Conservation (phyloP, 805 yeast genomes). For the Candida golubevii region DNA sequence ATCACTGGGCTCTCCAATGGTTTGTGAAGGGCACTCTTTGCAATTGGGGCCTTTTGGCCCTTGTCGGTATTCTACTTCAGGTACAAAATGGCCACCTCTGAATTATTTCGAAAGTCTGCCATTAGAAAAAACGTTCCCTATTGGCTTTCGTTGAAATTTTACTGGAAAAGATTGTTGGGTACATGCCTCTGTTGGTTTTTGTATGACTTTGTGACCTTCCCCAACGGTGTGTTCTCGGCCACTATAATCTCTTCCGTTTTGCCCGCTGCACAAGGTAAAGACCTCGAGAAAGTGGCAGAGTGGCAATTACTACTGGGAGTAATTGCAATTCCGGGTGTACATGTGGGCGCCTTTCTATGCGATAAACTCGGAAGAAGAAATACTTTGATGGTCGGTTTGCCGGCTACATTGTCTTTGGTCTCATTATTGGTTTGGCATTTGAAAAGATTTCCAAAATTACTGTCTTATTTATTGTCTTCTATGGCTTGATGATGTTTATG, state of each 20-base stretch:
- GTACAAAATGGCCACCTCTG: conserved; percentile 62
- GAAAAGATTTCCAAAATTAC: conserved; percentile 52
- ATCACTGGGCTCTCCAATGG: conserved; percentile 49
- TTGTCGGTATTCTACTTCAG: conserved; percentile 68
- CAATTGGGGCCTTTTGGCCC: conserved; percentile 66
- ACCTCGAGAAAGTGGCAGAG: conserved; percentile 58
- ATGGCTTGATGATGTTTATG: conserved; percentile 64
- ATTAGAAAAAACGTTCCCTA: conserved; percentile 51
- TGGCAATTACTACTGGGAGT: conserved; percentile 66
- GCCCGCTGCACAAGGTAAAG: conserved; percentile 22
- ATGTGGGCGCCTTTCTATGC: conserved; percentile 62
- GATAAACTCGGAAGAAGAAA: conserved; percentile 68
- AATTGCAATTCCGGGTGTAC: conserved; percentile 69
- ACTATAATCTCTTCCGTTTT: conserved; percentile 55
- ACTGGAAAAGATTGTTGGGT: conserved; percentile 66
- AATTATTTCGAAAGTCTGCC: conserved; percentile 59
- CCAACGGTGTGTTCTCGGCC: conserved; percentile 67
- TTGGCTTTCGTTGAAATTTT: conserved; percentile 55
- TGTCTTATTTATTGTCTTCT: conserved; percentile 64
- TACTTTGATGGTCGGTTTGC: conserved; percentile 62
- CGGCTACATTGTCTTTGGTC: conserved; percentile 69
- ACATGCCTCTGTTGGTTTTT: conserved; percentile 76
- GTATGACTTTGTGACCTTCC: conserved; percentile 77
- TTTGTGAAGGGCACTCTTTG: conserved; percentile 68
- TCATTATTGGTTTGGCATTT: conserved; percentile 64